Evolutionary conservation across 352 stramenopile genomes (phyloP).

Genomic region (Lagenidium giganteum): DNA sequence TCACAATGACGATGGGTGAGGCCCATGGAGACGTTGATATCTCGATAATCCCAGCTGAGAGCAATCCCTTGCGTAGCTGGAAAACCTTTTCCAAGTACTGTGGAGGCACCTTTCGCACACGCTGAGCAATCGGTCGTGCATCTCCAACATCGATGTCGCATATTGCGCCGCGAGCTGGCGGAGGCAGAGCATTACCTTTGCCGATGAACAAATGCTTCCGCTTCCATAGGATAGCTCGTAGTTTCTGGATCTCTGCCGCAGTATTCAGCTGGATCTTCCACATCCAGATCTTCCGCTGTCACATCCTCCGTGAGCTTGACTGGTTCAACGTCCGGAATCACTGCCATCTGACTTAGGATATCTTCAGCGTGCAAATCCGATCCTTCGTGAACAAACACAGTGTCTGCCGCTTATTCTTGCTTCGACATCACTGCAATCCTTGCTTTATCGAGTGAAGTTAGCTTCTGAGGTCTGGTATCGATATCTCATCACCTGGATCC

Average conservation of each 20-base stretch:
- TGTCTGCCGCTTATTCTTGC: background rate
- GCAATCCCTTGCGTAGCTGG: conserved; percentile 21
- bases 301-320: conserved; percentile 3
- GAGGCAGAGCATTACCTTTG: conserved; percentile 15
- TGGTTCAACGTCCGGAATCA: conserved; percentile 18
- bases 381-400: conserved; percentile 11
- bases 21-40: conserved; percentile 18
- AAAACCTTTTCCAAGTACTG: conserved; percentile 17
- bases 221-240: conserved; percentile 17
- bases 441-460: no score
- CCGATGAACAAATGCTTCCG: conserved; percentile 16
- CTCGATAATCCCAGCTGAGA: conserved; percentile 12
- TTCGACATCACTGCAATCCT: no score
- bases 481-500: no score
- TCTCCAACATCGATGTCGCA: conserved; percentile 29
- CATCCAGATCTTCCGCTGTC: conserved; percentile 14
- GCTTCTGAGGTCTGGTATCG: no score
- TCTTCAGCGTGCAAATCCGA: conserved; percentile 7
- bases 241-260: conserved; percentile 8
- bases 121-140: conserved; percentile 15
- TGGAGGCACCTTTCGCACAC: conserved; percentile 3
- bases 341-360: conserved; percentile 5
- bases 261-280: conserved; percentile 6
- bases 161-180: conserved; percentile 7
- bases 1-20: conserved; percentile 30